phyloP scores from a whole-genome alignment of 1,284 basidiomycete genomes.

The Anthracocystis panici-leucophaei region DNA sequence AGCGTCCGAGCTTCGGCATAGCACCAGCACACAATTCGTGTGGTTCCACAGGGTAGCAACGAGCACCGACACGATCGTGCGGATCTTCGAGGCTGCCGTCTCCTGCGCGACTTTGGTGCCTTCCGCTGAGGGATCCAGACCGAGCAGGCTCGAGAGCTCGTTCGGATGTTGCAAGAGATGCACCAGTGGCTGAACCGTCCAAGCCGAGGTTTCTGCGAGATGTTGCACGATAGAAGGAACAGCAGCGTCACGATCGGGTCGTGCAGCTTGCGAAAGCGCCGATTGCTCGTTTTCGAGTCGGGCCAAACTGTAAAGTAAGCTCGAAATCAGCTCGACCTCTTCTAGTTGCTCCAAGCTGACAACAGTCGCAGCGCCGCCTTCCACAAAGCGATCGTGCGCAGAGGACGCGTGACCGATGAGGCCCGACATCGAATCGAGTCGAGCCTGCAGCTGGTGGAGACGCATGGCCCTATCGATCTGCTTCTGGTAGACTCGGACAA shows the following conservation, averaged over 20 bases:
- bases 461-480: constrained; percentile 82
- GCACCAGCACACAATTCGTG: constrained; percentile 78
- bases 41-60: constrained; percentile 79
- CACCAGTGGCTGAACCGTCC: constrained; percentile 82
- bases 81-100: constrained; percentile 72
- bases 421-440: constrained; percentile 66
- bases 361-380: neutral
- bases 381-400: constrained; percentile 4
- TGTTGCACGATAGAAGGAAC: constrained; percentile 25
- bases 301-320: constrained; percentile 52
- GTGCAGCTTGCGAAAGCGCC: neutral
- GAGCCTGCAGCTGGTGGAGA: constrained; percentile 75
- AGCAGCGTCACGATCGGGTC: constrained; percentile 7
- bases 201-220: constrained; percentile 25
- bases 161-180: constrained; percentile 91
- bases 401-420: constrained; percentile 78
- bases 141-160: constrained; percentile 82
- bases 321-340: constrained; percentile 49
- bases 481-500: constrained; percentile 84
- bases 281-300: constrained; percentile 35
- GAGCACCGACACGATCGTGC: constrained; percentile 41
- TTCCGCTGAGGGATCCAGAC: constrained; percentile 78
- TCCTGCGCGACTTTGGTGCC: constrained; percentile 44
- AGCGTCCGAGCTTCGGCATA: constrained; percentile 77
- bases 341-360: constrained; percentile 55